These are phyloP conservation scores for Amanita subjunquillea DNA, from an alignment of 768 basidiomycete species.

Conservation along the genomic window DNA sequence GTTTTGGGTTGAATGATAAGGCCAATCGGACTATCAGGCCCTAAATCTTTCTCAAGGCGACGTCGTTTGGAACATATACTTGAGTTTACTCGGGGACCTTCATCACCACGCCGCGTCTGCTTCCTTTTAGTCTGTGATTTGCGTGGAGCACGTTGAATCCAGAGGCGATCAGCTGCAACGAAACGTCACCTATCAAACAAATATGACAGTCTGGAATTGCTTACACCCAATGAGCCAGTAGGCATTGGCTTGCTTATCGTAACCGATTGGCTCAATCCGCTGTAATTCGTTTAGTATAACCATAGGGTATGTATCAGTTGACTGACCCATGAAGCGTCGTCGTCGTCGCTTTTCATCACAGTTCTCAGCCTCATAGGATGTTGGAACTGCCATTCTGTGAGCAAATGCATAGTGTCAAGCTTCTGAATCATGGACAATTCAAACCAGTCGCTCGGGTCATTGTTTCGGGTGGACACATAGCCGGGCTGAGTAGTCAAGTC, in stretches of 20 bases:
- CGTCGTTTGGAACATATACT: slow-evolving; percentile 4
- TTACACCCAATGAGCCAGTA: slow-evolving; percentile 82
- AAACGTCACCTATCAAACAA: not conserved
- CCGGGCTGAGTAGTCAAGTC: not conserved
- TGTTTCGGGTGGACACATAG: not conserved
- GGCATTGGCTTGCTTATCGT: slow-evolving; percentile 66
- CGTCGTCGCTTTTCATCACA: slow-evolving; percentile 74
- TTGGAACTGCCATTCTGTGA: slow-evolving; percentile 85
- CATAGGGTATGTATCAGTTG: slow-evolving; percentile 2
- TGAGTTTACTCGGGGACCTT: slow-evolving; percentile 6
- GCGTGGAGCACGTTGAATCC: slow-evolving; percentile 70
- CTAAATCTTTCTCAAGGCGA: not conserved
- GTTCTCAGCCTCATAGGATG: slow-evolving; percentile 59
- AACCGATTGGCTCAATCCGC: slow-evolving; percentile 83
- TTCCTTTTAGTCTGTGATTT: slow-evolving; percentile 35
- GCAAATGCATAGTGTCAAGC: slow-evolving; percentile 61
- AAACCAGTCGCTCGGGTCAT: slow-evolving; percentile 47
- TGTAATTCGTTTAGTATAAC: slow-evolving; percentile 16
- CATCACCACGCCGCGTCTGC: slow-evolving; percentile 9
- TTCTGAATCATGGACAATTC: slow-evolving; percentile 61
- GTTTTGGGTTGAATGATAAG: slow-evolving; percentile 7
- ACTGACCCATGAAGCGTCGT: slow-evolving; percentile 67
- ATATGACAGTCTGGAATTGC: slow-evolving; percentile 11
- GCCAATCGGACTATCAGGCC: not conserved
- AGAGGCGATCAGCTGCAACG: slow-evolving; percentile 61